A percentile compares a stretch with the other conserved stretches of the same genome.
Evolutionary conservation across 2,329 filamentous ascomycete species (phyloP).

Genomic region (Dryadomyces quercus-mongolicae): DNA sequence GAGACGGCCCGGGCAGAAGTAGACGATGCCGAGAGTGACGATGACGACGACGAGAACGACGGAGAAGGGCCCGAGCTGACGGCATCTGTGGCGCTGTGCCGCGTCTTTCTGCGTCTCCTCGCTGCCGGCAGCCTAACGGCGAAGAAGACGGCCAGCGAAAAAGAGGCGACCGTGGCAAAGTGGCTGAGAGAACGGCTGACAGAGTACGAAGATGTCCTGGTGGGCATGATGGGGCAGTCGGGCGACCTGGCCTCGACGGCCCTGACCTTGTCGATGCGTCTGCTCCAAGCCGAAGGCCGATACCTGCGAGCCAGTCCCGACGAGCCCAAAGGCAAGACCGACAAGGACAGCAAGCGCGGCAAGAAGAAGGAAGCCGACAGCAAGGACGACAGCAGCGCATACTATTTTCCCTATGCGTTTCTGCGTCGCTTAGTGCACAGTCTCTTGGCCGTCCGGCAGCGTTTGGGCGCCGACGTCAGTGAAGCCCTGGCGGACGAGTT

Average conservation of each 20-base stretch:
- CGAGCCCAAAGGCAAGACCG: conserved; percentile 21
- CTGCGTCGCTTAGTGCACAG: conserved; percentile 51
- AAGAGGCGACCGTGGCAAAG: conserved; percentile 59
- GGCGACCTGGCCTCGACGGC: conserved; percentile 56
- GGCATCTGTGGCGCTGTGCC: conserved; percentile 70
- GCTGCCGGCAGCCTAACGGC: conserved; percentile 58
- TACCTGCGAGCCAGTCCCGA: conserved; percentile 42
- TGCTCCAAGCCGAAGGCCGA: conserved; percentile 68
- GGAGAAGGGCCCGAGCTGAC: conserved; percentile 35
- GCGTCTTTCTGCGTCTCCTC: conserved; percentile 73
- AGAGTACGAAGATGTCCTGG: conserved; percentile 55
- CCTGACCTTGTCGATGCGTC: conserved; percentile 68
- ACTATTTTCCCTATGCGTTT: conserved; percentile 56
- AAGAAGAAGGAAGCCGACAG: background rate
- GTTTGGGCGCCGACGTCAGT: conserved; percentile 2
- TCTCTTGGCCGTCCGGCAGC: conserved; percentile 38
- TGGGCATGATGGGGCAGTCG: conserved; percentile 46
- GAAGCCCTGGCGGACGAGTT: conserved; percentile 54
- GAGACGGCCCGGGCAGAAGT: conserved; percentile 37
- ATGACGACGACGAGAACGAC: conserved; percentile 13
- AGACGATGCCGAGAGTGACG: background rate
- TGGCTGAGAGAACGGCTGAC: conserved; percentile 69
- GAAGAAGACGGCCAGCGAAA: conserved; percentile 54
- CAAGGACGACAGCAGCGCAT: conserved; percentile 14
- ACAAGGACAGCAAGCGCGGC: background rate